Conservation (phyloP, 2,329 filamentous ascomycete genomes). For the Phoma sp. region DNA sequence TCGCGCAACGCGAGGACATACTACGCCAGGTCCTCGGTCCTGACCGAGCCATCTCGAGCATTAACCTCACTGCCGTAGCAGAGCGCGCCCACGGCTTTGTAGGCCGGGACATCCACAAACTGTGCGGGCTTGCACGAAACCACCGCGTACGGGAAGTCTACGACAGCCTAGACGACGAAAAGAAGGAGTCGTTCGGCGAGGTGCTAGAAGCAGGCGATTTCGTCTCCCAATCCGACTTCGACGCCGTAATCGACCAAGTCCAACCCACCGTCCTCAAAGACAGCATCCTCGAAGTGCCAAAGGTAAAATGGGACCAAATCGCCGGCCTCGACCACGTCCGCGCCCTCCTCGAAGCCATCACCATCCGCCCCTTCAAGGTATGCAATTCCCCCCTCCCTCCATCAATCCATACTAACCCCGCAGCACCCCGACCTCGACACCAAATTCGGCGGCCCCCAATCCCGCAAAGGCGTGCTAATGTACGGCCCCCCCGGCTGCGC, state of each 20-base stretch:
- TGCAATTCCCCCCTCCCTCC: background rate
- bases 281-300: slow-evolving; percentile 86
- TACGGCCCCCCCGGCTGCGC: slow-evolving; percentile 95
- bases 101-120: slow-evolving; percentile 73
- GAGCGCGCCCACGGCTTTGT: slow-evolving; percentile 88
- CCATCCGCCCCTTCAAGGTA: slow-evolving; percentile 66
- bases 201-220: slow-evolving; percentile 28
- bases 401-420: slow-evolving; percentile 6
- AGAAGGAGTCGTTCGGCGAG: slow-evolving; percentile 31
- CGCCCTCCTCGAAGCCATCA: slow-evolving; percentile 62
- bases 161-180: slow-evolving; percentile 27
- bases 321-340: slow-evolving; percentile 84
- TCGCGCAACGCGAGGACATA: slow-evolving; percentile 74
- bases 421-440: slow-evolving; percentile 46
- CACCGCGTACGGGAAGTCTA: slow-evolving; percentile 34
- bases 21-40: slow-evolving; percentile 57
- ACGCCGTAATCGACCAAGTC: slow-evolving; percentile 71
- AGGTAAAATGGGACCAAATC: slow-evolving; percentile 85
- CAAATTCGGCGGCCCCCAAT: slow-evolving; percentile 45
- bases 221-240: slow-evolving; percentile 61
- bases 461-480: slow-evolving; percentile 82
- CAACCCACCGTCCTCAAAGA: slow-evolving; percentile 87
- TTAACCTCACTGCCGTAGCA: slow-evolving; percentile 64
- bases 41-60: slow-evolving; percentile 61
- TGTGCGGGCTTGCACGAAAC: slow-evolving; percentile 65